Conservation (phyloP, 129 eudicot species). For the Silybum marianum region DNA sequence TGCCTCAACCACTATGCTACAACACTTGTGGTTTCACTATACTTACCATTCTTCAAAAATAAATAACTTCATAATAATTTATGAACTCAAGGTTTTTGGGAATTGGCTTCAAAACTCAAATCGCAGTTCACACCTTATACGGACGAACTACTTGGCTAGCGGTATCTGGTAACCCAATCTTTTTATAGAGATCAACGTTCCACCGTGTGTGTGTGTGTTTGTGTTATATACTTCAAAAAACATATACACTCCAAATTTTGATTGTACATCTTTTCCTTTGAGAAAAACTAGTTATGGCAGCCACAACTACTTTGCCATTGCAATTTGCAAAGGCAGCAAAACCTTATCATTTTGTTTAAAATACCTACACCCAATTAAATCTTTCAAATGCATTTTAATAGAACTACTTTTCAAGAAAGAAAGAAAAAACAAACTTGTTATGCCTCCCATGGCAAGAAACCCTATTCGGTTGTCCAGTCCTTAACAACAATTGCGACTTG, state of each 20-base stretch:
- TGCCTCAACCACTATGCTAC: no score
- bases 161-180: no score
- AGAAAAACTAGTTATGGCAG: not conserved
- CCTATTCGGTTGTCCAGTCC: not conserved
- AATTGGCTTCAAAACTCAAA: not conserved
- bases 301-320: not conserved
- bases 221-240: not conserved
- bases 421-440: not conserved
- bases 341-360: not conserved
- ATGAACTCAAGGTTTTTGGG: not conserved
- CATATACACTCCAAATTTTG: not conserved
- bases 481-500: not conserved
- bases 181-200: no score
- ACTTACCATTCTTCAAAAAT: not conserved
- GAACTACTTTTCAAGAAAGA: not conserved
- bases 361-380: not conserved
- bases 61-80: not conserved
- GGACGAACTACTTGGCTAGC: not conserved
- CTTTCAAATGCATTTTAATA: not conserved
- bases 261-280: not conserved
- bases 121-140: not conserved
- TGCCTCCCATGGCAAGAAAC: conserved; percentile 6
- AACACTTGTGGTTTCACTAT: not conserved
- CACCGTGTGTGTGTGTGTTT: no score
- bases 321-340: not conserved